Base-by-base conservation (phyloP, 805 yeast species). In the Metschnikowia vanudenii region DNA sequence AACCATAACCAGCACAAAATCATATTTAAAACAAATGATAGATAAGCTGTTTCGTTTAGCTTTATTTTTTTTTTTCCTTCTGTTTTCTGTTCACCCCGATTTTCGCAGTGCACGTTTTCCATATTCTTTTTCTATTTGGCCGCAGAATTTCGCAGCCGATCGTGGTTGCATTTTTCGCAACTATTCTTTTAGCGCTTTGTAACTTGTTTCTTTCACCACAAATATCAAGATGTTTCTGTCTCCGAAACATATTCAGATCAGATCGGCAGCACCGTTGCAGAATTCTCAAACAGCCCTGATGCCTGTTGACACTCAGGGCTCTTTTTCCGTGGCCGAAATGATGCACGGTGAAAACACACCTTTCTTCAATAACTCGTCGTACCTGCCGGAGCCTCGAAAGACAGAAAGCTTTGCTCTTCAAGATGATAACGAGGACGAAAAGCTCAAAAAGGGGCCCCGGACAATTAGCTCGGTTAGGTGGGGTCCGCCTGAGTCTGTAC, bases 391-490 rank as follows among this genome's bases (percentile, higher is more conserved):
- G 13, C 43, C 37, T 16, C 32, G 34, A 10, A 35, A 37, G 28
- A 14, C 38, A 6, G 40, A 24, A 2, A 31, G 38, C 14, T 31
- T 30, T 36, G 35, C 13, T 9, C 19, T 29, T 7, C 29, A 18
- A 2, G 48, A 45, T 13, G 43, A 45, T 9, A 8, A n/a, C 18
- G 44, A 40, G 13, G 45, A 41, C 5, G 41, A 32, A 8, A n/a
- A 13, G 38, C 11, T 8, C 13, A 41, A 31, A 19, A 40, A 14
- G 11, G 28, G 22, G 8, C 30, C 14, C 20, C 10, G 39, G 32
- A 26, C 31, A 80, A 76, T 57, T 82, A 36, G 44, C 37, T n/a
- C 19, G 13, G 10, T 85, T 1, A 59, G 77, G 7, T 82, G 86
- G 85, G 62, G 63, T 17, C 62, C 68, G 3, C 56, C 60, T 2